Base-by-base conservation (phyloP, 2,329 filamentous ascomycete species). In the Periconia sp. region DNA sequence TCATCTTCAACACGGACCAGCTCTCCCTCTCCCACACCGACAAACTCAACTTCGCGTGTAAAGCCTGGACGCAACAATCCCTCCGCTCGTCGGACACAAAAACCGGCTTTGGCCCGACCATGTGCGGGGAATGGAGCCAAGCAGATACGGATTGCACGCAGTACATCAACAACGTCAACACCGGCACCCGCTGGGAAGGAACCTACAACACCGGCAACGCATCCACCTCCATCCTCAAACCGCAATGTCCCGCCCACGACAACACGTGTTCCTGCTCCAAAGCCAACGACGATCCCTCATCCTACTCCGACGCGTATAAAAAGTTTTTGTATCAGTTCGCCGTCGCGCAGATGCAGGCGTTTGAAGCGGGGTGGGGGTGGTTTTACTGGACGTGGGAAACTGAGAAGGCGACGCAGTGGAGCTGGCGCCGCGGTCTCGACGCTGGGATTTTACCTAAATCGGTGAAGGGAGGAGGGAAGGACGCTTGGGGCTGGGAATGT, bases 331-430 rank as follows among this genome's bases (percentile, higher is more conserved):
- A 85, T 60, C 90, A 90, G 75, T 97, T 97, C 76, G 94, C 94
- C 6, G 88, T 96, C 75, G 94, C 92, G 50, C 94, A 99, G 78
- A 99, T 99, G 91, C 82, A 88, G 64, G 90, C 87, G 54, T 99
- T 97, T 69, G 93, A 97, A 74, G 86, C 88, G 58, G 91, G 90
- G 6, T 94, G 90, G 88, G 94, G 94, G 46, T 99, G 94, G 94
- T 97, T 96, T 77, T 99, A 99, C 77, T 99, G 94, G 94, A 97
- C 92, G 33, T 96, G 94, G 93, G 85, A 92, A 76, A 96, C 93
- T 30, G 93, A 97, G 79, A 81, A 76, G 60, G 87, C 89, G 46
- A 81, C 86, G 55, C 91, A 97, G 76, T 99, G 94, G 94, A 96
- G 92, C 72, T 96, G 94, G 78, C 86, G 92, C 74, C 81, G 86